A percentile compares a stretch with the other conserved stretches of the same genome.
These are phyloP conservation scores for Cryptococcus sp. DNA, from an alignment of 1,284 basidiomycete species.

Conservation along the genomic window DNA sequence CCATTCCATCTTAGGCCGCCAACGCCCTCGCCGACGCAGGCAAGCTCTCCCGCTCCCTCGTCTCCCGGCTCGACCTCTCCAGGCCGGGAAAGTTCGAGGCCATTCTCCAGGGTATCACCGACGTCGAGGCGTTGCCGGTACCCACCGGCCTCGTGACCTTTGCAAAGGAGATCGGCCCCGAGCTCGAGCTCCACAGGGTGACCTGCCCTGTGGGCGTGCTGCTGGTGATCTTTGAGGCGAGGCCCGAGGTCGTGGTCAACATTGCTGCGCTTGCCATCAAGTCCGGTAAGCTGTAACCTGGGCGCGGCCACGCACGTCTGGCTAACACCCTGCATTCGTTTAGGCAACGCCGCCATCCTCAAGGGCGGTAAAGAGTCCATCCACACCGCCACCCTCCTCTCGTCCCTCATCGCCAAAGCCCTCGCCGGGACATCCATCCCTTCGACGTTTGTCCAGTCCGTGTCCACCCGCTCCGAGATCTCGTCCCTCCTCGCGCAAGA, in stretches of 20 bases:
- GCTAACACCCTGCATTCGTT: no score
- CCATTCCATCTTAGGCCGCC: slow-evolving; percentile 60
- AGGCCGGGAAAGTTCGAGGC: slow-evolving; percentile 87
- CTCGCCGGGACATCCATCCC: slow-evolving; percentile 71
- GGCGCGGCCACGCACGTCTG: slow-evolving; percentile 2
- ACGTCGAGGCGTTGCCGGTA: slow-evolving; percentile 80
- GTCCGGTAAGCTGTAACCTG: slow-evolving; percentile 61
- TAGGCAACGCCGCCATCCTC: slow-evolving; percentile 89
- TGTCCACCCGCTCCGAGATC: slow-evolving; percentile 90
- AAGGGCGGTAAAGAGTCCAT: slow-evolving; percentile 96
- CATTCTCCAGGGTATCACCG: slow-evolving; percentile 84
- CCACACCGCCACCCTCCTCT: slow-evolving; percentile 69
- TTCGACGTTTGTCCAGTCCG: slow-evolving; percentile 78
- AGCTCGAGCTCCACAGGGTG: slow-evolving; percentile 83
- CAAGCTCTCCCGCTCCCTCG: slow-evolving; percentile 73
- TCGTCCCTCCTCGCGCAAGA: slow-evolving; percentile 81
- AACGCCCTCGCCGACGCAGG: slow-evolving; percentile 72
- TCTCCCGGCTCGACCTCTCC: slow-evolving; percentile 81
- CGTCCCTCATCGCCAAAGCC: slow-evolving; percentile 74
- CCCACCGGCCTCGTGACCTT: slow-evolving; percentile 86
- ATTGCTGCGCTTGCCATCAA: slow-evolving; percentile 96
- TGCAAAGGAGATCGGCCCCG: slow-evolving; percentile 80
- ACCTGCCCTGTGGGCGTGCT: slow-evolving; percentile 96
- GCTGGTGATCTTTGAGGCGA: slow-evolving; percentile 94
- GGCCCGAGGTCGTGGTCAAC: slow-evolving; percentile 97